Conservation (phyloP, 305 asterid genomes). For the Monarda citriodora region DNA sequence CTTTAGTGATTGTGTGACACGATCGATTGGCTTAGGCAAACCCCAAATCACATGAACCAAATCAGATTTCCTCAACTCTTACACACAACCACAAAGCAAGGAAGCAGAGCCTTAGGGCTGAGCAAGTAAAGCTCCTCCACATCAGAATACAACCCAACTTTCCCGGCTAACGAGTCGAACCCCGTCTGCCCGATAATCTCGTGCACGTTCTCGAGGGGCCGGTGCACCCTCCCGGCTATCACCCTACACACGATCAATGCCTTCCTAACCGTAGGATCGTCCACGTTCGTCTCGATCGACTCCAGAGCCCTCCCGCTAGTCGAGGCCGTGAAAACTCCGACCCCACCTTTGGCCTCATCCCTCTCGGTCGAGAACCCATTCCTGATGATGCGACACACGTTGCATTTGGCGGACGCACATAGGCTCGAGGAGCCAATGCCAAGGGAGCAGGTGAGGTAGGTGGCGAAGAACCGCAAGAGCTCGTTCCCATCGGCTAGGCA, state of each 20-base stretch:
- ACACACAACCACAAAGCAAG: constrained; percentile 89
- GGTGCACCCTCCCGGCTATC: constrained; percentile 87
- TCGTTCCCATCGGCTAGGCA: constrained; percentile 93
- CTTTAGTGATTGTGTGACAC: not conserved
- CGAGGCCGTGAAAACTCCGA: constrained; percentile 85
- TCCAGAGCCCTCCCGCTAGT: constrained; percentile 81
- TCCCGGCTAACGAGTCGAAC: constrained; percentile 84
- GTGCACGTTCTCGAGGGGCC: constrained; percentile 71
- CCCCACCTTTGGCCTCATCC: constrained; percentile 43
- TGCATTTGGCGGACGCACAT: constrained; percentile 65
- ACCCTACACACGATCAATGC: constrained; percentile 88
- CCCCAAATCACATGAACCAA: not conserved
- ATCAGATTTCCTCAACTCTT: constrained; percentile 23
- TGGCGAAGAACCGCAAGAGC: constrained; percentile 72
- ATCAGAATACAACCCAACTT: constrained; percentile 76
- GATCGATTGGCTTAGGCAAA: not conserved
- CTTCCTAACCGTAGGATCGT: constrained; percentile 38
- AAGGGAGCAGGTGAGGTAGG: constrained; percentile 65
- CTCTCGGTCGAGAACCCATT: constrained; percentile 62
- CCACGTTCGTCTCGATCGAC: constrained; percentile 36
- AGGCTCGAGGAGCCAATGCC: constrained; percentile 70
- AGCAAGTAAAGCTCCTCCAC: constrained; percentile 93
- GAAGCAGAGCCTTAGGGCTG: constrained; percentile 78
- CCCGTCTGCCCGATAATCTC: constrained; percentile 69
- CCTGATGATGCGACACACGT: constrained; percentile 73